Base-by-base conservation (phyloP, 352 stramenopile species). In the Phytophthora hybrid region DNA sequence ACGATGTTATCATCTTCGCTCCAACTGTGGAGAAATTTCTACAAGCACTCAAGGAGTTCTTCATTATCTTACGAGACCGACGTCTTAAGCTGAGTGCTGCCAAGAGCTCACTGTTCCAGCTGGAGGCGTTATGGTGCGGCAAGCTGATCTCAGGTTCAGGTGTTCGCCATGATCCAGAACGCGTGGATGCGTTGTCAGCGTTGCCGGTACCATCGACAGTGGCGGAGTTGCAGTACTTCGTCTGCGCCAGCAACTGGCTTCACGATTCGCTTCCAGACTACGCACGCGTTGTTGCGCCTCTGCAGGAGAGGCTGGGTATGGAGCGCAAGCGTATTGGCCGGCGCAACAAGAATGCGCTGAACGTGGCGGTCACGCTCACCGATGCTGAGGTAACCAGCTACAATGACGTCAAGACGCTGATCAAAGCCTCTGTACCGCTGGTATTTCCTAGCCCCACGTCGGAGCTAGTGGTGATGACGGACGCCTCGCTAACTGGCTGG, bases 1-100 rank as follows among this genome's bases (percentile, higher is more conserved):
- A 78, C 32, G 74, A 80, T 59, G 58, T 78, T 18, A 51, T 77
- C 1, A 9, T 77, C 2, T 81, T 63, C 37, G 70, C 32, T 14
- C 11, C 59, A 5, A 51, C 46, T 7, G 5, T 19, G 8, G 16
- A 63, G 4, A 46, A 58, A 32, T 74, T 66, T 44, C 32, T 77
- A 4, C 0, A 64, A 9, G 54, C 39, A 4, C 55, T 75, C 0
- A 4, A 59, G 21, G 26, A 51, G 23, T 79, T 79, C 49, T 74
- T 79, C 23, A 19, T n/a, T 1, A 32, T 63, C 7, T 1, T 74
- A 1, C 29, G 41, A 4, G 14, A 73, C 9, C 23, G 31, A 11
- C 41, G 32, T 18, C 31, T 81, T 18, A 81, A 81, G 62, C 63
- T 77, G 1, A 79, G 56, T 57, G 21, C 54, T 5, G 54, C 21